Evolutionary conservation across 345 rosid species (phyloP), one percentile per base, ranked within the genome.

Genomic region (Sisymbrium altissimum): DNA sequence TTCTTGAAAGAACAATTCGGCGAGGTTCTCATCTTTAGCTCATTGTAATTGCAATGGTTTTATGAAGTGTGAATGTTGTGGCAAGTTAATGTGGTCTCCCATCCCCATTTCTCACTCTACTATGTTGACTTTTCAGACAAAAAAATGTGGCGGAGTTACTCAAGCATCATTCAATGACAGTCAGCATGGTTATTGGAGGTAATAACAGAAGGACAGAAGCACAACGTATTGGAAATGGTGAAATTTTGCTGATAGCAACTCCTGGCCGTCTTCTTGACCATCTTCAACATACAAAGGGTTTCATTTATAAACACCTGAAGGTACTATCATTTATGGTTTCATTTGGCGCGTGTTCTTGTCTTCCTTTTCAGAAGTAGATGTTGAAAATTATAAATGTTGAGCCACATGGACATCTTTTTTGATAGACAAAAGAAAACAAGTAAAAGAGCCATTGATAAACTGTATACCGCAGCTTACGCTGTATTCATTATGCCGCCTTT

Each of bases 251-350:
- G 78, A 92, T 96, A 41, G 99, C 97, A 75, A 96, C 99, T 15
- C 99, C 97, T 74, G 97, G 98, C 44, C 93, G 98, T 15, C 97
- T 96, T 74, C 92, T 96, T 72, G 97, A 96, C 72, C 99, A 90
- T 84, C 95, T 92, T 80, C 98, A 90, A 64, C 82, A 96, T 70
- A 92, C 97, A 5, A 90, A 90, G 79, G 90, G 93, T 36, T 96
- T 96, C 76, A 79, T 89, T 48, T 92, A 67, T 80, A 96, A 92
- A 78, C 85, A 89, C 71, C 78, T 96, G 64, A 95, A 95, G 97
- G 99, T 92, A 81, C 38, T 32, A 6, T 53, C 30, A 38, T 76
- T 55, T 41, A 32, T 36, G 6, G 33, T 63, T 64, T 13, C 25
- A n/a, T 18, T 49, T 49, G 29, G 46, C 6, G 2, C 6, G 7